Evolutionary conservation across 768 basidiomycete species (phyloP).

Genomic region (Mycena venus): DNA sequence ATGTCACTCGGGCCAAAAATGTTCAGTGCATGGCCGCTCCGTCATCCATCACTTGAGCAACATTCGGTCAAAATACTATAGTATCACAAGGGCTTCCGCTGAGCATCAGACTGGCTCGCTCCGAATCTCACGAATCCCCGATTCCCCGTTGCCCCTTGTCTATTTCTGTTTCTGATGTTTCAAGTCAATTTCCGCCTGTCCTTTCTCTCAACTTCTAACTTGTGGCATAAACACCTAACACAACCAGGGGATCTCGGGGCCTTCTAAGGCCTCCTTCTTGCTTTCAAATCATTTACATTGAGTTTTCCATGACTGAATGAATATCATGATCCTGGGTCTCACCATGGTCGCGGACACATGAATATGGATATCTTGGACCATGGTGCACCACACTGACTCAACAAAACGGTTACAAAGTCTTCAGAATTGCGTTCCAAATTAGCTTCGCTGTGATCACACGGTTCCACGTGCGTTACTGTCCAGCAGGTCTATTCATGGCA

Average conservation of each 20-base stretch:
- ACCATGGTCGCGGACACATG: neutral
- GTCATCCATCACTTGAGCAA: too few species aligned
- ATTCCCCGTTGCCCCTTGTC: neutral
- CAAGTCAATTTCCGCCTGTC: neutral
- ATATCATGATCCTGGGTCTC: neutral
- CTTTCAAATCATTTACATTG: neutral
- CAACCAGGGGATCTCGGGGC: too few species aligned
- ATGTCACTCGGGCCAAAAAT: too few species aligned
- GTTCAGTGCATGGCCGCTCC: too few species aligned
- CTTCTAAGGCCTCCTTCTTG: neutral
- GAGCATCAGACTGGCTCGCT: neutral
- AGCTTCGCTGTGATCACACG: neutral
- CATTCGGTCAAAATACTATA: too few species aligned
- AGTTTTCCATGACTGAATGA: neutral
- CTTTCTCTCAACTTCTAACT: neutral
- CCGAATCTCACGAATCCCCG: neutral
- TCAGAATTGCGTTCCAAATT: neutral
- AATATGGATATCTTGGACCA: neutral
- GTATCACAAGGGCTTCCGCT: too few species aligned
- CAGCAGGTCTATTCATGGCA: neutral
- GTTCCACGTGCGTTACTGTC: neutral
- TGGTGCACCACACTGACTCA: neutral
- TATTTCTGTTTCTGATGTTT: neutral
- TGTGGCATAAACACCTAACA: too few species aligned
- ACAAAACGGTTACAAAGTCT: neutral